Percentiles rank a stretch among this genome's conserved stretches.
These are phyloP conservation scores for Martensiomyces pterosporus DNA, from an alignment of 192 early-diverging fungal species.

Conservation along the genomic window DNA sequence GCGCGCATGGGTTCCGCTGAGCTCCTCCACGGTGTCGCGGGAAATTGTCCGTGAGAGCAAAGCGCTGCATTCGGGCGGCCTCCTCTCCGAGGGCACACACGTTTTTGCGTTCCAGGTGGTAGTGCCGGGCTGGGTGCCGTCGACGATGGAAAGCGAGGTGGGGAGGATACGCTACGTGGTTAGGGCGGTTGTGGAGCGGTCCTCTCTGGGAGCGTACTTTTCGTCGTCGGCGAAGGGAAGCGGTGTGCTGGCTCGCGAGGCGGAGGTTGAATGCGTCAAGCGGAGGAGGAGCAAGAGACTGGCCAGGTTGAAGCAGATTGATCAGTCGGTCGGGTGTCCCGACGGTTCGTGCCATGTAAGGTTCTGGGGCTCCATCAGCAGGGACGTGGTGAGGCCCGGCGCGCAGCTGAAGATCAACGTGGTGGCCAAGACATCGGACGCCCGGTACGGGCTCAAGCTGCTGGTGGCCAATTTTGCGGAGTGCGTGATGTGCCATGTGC, in stretches of 20 bases:
- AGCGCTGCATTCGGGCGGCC: conserved; percentile 7
- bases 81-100: conserved; percentile 28
- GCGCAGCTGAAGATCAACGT: conserved; percentile 30
- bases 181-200: conserved; percentile 13
- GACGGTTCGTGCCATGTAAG: conserved; percentile 46
- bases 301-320: conserved; percentile 27
- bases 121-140: conserved; percentile 38
- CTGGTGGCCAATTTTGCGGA: conserved; percentile 41
- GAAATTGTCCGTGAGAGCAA: conserved; percentile 9
- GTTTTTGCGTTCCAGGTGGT: conserved; percentile 16
- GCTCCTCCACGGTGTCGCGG: conserved; percentile 15
- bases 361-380: conserved; percentile 29
- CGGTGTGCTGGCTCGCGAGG: conserved; percentile 13
- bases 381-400: conserved; percentile 42
- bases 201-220: neutral
- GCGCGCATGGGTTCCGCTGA: conserved; percentile 33
- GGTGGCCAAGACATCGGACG: conserved; percentile 32
- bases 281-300: conserved; percentile 20
- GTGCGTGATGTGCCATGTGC: conserved; percentile 41
- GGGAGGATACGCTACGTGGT: conserved; percentile 36
- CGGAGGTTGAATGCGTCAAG: conserved; percentile 19
- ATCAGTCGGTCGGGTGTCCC: conserved; percentile 49
- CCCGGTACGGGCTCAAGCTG: conserved; percentile 35
- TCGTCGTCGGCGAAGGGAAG: neutral
- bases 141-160: conserved; percentile 32